A percentile compares a stretch with the other conserved stretches of the same genome.
phyloP scores from a whole-genome alignment of 148 eudicot genomes.

The Rhododendron vialii region DNA sequence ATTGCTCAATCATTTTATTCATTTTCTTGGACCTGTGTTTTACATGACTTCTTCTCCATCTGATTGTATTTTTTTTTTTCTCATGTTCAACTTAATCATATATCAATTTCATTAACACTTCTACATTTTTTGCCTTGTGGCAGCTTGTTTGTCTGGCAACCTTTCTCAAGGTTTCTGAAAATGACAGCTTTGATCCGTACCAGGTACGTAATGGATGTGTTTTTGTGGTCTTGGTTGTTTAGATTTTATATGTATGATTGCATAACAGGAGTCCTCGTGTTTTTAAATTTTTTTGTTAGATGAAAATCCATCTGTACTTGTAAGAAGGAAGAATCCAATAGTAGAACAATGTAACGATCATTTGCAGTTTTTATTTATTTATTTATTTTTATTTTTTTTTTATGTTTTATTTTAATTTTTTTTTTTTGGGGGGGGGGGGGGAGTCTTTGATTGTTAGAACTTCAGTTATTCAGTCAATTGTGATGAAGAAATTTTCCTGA shows the following conservation, averaged over 20 bases:
- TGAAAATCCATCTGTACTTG: background rate
- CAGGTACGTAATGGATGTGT: constrained; percentile 41
- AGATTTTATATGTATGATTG: background rate
- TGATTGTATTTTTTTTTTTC: background rate
- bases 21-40: background rate
- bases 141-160: constrained; percentile 98
- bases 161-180: constrained; percentile 84
- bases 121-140: background rate
- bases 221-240: background rate
- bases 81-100: constrained; percentile 5
- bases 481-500: background rate
- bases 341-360: background rate
- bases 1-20: background rate
- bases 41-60: background rate
- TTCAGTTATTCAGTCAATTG: background rate
- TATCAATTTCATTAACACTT: background rate
- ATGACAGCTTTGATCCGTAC: constrained; percentile 88
- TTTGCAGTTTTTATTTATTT: no score
- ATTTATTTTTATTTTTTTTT: no score
- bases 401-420: no score
- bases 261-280: background rate
- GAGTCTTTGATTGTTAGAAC: background rate
- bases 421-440: no score
- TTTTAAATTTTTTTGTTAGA: background rate
- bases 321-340: background rate